Evolutionary conservation across 257 asterid genomes (phyloP).

Genomic region (Solanum piurae): DNA sequence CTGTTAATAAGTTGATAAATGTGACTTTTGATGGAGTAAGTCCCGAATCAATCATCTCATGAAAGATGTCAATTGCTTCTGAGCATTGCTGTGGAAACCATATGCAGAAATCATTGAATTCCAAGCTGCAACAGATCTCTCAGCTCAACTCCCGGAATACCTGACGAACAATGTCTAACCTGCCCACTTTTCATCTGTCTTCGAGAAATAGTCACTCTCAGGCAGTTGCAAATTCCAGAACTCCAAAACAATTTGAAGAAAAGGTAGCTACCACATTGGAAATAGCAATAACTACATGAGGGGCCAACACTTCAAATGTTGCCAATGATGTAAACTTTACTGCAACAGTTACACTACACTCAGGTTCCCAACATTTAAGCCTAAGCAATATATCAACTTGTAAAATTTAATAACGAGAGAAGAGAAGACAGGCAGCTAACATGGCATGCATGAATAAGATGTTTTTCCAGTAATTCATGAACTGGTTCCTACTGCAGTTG

Average conservation of each 20-base stretch:
- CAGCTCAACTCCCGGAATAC: slow-evolving; percentile 19
- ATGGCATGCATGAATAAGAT: background rate
- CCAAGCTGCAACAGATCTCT: slow-evolving; percentile 42
- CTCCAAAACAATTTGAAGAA: background rate
- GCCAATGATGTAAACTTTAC: background rate
- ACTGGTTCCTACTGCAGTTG: background rate
- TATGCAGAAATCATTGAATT: slow-evolving; percentile 55
- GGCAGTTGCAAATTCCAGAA: background rate
- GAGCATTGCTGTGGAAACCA: slow-evolving; percentile 39
- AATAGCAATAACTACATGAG: background rate
- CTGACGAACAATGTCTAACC: slow-evolving; percentile 27
- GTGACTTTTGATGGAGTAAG: slow-evolving; percentile 40
- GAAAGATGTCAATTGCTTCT: slow-evolving; percentile 37
- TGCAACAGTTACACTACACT: background rate
- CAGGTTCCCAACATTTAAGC: background rate
- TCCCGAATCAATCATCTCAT: slow-evolving; percentile 33
- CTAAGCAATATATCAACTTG: background rate
- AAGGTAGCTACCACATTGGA: background rate
- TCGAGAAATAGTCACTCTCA: background rate
- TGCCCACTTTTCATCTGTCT: background rate
- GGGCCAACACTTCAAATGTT: background rate
- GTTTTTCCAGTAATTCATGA: background rate
- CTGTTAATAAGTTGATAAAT: slow-evolving; percentile 51
- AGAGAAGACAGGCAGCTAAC: background rate
- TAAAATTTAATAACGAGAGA: background rate